phyloP scores from a whole-genome alignment of 2,329 filamentous ascomycete genomes.

The Fusarium coicis region DNA sequence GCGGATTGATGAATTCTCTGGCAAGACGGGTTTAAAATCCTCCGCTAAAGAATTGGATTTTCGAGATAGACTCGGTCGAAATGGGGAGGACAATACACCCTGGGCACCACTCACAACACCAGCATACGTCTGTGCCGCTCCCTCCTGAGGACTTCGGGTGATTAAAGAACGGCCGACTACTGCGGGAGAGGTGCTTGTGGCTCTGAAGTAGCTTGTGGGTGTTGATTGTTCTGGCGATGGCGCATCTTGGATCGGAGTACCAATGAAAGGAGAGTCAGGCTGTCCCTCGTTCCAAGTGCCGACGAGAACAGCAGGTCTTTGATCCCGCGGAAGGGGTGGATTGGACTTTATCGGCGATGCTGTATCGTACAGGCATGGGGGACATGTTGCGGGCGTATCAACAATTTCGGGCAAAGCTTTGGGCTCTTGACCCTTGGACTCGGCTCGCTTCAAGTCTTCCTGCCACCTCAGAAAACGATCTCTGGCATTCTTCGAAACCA shows the following conservation, averaged over 20 bases:
- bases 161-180: conserved; percentile 8
- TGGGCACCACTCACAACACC: conserved; percentile 20
- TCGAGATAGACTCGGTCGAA: conserved; percentile 13
- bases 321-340: conserved; percentile 53
- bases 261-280: conserved; percentile 63
- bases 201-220: conserved; percentile 34
- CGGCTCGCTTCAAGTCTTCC: conserved; percentile 74
- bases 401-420: conserved; percentile 25
- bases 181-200: conserved; percentile 18
- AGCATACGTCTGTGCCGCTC: conserved; percentile 26
- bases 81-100: conserved; percentile 8
- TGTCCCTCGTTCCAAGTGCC: conserved; percentile 73
- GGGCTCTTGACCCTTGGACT: conserved; percentile 54
- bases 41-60: conserved; percentile 12
- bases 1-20: conserved; percentile 4
- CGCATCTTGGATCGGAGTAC: conserved; percentile 43
- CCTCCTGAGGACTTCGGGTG: conserved; percentile 26
- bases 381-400: conserved; percentile 33
- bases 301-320: conserved; percentile 64
- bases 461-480: conserved; percentile 85
- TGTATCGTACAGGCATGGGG: conserved; percentile 50
- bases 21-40: conserved; percentile 1
- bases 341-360: conserved; percentile 42
- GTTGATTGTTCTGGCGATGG: conserved; percentile 26
- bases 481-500: conserved; percentile 82